Evolutionary conservation across 495 filamentous ascomycete species (phyloP), one percentile per base, ranked within the genome.

Genomic region (Hypomontagnella monticulosa): DNA sequence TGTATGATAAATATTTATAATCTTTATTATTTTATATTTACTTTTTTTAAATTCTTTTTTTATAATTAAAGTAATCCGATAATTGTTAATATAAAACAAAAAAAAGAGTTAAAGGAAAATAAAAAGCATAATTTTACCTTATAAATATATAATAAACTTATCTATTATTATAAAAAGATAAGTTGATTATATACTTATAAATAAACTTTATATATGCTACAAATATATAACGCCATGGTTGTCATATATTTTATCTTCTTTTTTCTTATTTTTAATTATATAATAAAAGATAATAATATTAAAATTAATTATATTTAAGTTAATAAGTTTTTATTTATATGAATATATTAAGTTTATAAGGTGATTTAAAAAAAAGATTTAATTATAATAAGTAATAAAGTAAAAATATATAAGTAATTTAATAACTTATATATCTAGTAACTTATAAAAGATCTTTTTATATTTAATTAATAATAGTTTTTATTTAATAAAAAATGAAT

Each of bases 251-350:
- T 23, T 1, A 27, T 46, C 9, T 46, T 46, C 27, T n/a, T 12
- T 46, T 27, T 46, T 46, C 27, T 27, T 46, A 46, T 46, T 10
- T 23, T 46, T 46, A 46, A 46, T 46, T 4, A 27, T 20, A 46
- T 46, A 11, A 23, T 46, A 9, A 46, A 46, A 46, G 23, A 46
- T 46, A 46, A 46, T 46, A 46, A 46, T 23, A 23, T 11, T 20
- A 23, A 46, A 23, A 46, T 46, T 46, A 46, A 46, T 46, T 3
- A 12, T 0, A 11, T 11, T 46, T 46, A 46, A 46, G 12, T 46
- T 11, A 46, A 46, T 23, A 46, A 46, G 12, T 20, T 9, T 23
- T 46, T 46, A n/a, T 46, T 46, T 46, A 9, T 23, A 3, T 12
- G 3, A 2, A 27, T 46, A 23, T 46, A 23, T 23, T 11, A 12